Percentiles rank a stretch among this genome's conserved stretches.
phyloP scores from a whole-genome alignment of 805 yeast genomes.

The Candida easanensis region DNA sequence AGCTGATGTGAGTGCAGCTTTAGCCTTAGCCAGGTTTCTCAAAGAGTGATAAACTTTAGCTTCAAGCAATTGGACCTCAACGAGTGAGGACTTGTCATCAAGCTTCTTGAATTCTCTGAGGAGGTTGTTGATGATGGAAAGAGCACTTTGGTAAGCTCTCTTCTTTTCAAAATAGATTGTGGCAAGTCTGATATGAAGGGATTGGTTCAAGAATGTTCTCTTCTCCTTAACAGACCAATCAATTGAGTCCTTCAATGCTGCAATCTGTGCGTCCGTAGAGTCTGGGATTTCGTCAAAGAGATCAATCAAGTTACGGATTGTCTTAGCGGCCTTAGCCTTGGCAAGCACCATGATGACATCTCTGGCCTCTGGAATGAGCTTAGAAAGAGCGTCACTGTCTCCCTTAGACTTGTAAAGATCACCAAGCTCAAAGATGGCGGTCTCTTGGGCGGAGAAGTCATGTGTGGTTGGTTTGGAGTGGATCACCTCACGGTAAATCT shows the following conservation, averaged over 20 bases:
- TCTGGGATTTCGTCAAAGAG: slow-evolving; percentile 61
- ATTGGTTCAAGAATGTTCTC: slow-evolving; percentile 84
- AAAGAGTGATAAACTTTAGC: slow-evolving; percentile 87
- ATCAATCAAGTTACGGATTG: slow-evolving; percentile 79
- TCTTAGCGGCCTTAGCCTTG: slow-evolving; percentile 92
- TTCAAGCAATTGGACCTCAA: slow-evolving; percentile 92
- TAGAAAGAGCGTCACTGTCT: slow-evolving; percentile 49
- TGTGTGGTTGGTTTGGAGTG: slow-evolving; percentile 26
- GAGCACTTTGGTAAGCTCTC: slow-evolving; percentile 60
- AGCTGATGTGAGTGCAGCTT: slow-evolving; percentile 91
- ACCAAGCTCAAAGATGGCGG: slow-evolving; percentile 67
- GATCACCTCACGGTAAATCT: slow-evolving; percentile 52
- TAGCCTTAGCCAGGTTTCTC: slow-evolving; percentile 85
- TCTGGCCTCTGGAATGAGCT: slow-evolving; percentile 66
- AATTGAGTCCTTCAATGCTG: slow-evolving; percentile 72
- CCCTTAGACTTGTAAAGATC: slow-evolving; percentile 53
- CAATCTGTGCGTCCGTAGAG: slow-evolving; percentile 66
- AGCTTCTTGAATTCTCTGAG: slow-evolving; percentile 85
- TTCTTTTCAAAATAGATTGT: slow-evolving; percentile 67
- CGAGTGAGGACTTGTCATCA: slow-evolving; percentile 93
- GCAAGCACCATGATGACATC: slow-evolving; percentile 75
- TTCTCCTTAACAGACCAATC: slow-evolving; percentile 85
- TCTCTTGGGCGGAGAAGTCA: slow-evolving; percentile 28
- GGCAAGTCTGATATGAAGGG: slow-evolving; percentile 80
- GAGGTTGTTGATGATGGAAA: slow-evolving; percentile 67